Percentiles rank a stretch among this genome's conserved stretches.
These are phyloP conservation scores for Hypericum androsaemum DNA, from an alignment of 345 rosid genomes.

Conservation along the genomic window DNA sequence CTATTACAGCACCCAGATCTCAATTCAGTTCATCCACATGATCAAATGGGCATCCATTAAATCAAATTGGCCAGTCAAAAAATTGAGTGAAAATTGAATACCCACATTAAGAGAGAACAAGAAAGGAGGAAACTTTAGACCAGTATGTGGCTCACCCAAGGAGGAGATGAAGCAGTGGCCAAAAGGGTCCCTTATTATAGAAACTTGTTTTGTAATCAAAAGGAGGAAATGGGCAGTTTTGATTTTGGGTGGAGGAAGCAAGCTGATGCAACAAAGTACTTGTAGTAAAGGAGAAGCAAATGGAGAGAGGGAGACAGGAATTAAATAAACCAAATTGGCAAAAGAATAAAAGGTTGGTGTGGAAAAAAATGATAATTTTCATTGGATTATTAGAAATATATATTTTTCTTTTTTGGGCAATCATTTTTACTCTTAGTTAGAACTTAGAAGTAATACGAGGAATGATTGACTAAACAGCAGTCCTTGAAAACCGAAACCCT, in stretches of 20 bases:
- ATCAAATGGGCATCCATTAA: constrained; percentile 11
- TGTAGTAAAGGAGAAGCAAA: constrained; percentile 45
- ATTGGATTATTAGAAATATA: no score
- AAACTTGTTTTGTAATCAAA: neutral
- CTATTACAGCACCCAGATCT: constrained; percentile 22
- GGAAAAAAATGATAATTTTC: constrained; percentile 5
- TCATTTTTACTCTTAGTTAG: no score
- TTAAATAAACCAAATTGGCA: constrained; percentile 1
- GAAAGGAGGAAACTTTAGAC: neutral
- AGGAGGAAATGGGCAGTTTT: constrained; percentile 16
- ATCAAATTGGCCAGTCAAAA: constrained; percentile 10
- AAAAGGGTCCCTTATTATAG: constrained; percentile 1
- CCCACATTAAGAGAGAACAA: neutral
- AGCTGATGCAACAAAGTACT: constrained; percentile 10
- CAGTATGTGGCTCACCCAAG: constrained; percentile 7
- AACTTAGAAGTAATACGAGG: no score
- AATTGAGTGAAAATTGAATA: constrained; percentile 7
- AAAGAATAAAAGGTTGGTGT: constrained; percentile 26
- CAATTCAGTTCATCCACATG: constrained; percentile 4
- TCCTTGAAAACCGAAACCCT: no score
- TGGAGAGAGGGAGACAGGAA: constrained; percentile 1
- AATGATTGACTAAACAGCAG: no score
- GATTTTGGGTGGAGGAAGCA: constrained; percentile 15
- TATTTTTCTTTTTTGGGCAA: no score
- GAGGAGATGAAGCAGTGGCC: constrained; percentile 14